These are phyloP conservation scores for Linderina pennispora DNA, from an alignment of 192 early-diverging fungal species.

Conservation along the genomic window DNA sequence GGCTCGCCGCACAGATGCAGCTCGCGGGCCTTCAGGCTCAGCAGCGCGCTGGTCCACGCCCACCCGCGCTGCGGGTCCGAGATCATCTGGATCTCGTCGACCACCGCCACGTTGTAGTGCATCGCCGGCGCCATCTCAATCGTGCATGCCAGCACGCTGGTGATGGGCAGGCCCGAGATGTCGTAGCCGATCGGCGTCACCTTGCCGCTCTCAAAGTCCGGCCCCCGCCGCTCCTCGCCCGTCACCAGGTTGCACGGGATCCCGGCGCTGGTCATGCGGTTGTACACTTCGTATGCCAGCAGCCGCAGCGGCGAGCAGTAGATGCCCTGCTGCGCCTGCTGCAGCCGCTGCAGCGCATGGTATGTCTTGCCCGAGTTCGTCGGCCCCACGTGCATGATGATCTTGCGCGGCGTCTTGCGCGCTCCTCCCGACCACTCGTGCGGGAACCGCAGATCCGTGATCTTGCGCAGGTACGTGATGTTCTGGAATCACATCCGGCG, in stretches of 20 bases:
- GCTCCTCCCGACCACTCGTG: conserved; percentile 73
- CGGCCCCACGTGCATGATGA: conserved; percentile 92
- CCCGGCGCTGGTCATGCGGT: conserved; percentile 70
- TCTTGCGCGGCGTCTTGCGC: conserved; percentile 68
- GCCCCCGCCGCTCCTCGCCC: conserved; percentile 76
- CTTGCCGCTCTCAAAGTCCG: conserved; percentile 32
- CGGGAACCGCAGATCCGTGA: conserved; percentile 73
- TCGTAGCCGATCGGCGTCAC: conserved; percentile 17
- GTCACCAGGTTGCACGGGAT: conserved; percentile 80
- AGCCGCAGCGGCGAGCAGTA: conserved; percentile 91
- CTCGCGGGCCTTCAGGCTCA: conserved; percentile 73
- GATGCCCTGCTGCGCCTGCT: conserved; percentile 53
- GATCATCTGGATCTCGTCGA: conserved; percentile 99
- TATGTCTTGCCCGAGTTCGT: conserved; percentile 98
- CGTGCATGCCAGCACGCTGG: conserved; percentile 65
- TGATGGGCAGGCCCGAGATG: conserved; percentile 13
- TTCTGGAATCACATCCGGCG: conserved; percentile 36
- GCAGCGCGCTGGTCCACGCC: conserved; percentile 91
- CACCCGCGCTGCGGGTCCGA: conserved; percentile 78
- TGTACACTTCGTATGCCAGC: conserved; percentile 89
- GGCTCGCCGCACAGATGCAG: conserved; percentile 93
- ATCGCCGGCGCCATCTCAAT: conserved; percentile 79
- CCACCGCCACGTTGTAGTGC: conserved; percentile 73
- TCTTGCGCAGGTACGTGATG: conserved; percentile 49
- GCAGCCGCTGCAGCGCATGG: conserved; percentile 70